phyloP scores from a whole-genome alignment of 2,329 filamentous ascomycete species.

The Ascochyta viciae-villosae region DNA sequence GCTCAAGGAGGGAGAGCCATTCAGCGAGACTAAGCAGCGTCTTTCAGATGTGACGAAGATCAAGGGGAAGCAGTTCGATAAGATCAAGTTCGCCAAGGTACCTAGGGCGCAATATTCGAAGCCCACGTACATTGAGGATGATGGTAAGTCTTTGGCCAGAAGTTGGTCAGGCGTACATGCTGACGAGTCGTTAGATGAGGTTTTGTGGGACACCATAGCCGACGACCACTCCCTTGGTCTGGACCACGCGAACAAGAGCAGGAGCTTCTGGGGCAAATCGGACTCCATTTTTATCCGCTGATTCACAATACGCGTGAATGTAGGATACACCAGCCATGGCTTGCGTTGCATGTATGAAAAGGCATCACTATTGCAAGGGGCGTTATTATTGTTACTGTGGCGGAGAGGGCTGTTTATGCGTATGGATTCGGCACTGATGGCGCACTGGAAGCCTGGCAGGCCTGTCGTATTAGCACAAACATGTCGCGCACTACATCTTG shows the following conservation, averaged over 20 bases:
- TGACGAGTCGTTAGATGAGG: slow-evolving; percentile 50
- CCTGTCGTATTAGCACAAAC: not conserved
- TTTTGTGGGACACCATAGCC: slow-evolving; percentile 53
- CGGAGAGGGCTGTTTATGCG: not conserved
- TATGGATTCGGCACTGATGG: not conserved
- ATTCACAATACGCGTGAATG: slow-evolving; percentile 21
- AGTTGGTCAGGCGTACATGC: not conserved
- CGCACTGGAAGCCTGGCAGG: slow-evolving; percentile 4
- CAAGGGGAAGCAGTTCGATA: slow-evolving; percentile 98
- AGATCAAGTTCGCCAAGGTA: slow-evolving; percentile 90
- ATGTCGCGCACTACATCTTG: not conserved
- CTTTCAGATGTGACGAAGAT: slow-evolving; percentile 90
- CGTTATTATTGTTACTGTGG: slow-evolving; percentile 14
- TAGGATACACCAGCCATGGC: slow-evolving; percentile 31
- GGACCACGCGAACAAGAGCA: slow-evolving; percentile 68
- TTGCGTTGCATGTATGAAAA: slow-evolving; percentile 9
- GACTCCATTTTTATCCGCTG: slow-evolving; percentile 69
- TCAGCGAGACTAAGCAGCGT: slow-evolving; percentile 92
- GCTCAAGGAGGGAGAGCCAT: slow-evolving; percentile 82
- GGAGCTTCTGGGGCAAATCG: slow-evolving; percentile 65
- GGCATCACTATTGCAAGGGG: slow-evolving; percentile 16
- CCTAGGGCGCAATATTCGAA: slow-evolving; percentile 73
- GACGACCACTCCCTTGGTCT: slow-evolving; percentile 57
- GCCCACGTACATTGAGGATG: slow-evolving; percentile 77
- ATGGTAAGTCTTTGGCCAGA: slow-evolving; percentile 71